Percentiles rank a stretch among this genome's conserved stretches.
Evolutionary conservation across 1,284 basidiomycete genomes (phyloP).

Genomic region (Sporisorium exsertum): DNA sequence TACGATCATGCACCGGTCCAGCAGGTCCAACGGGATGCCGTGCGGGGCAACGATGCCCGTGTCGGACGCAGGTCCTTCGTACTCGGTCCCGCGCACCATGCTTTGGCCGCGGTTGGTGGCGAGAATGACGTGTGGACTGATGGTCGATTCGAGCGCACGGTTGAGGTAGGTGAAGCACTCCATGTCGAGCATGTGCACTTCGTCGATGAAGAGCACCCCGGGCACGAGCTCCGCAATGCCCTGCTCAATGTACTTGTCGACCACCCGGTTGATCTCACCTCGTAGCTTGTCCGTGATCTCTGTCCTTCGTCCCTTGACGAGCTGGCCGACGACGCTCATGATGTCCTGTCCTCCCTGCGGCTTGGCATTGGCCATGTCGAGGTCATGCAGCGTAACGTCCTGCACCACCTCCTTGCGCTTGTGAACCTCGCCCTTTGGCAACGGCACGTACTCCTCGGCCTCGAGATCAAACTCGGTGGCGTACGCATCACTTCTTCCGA

Average conservation of each 20-base stretch:
- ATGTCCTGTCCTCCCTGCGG: conserved; percentile 96
- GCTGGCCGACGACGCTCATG: conserved; percentile 98
- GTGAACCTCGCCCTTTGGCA: conserved; percentile 98
- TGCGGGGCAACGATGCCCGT: conserved; percentile 88
- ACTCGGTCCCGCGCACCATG: conserved; percentile 86
- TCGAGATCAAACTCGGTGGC: conserved; percentile 98
- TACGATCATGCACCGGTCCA: conserved; percentile 97
- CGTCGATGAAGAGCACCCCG: conserved; percentile 97
- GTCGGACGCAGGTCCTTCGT: conserved; percentile 69
- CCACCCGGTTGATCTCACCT: conserved; percentile 97
- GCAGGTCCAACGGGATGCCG: conserved; percentile 90
- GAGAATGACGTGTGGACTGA: conserved; percentile 96
- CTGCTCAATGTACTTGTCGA: conserved; percentile 96
- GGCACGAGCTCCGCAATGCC: conserved; percentile 97
- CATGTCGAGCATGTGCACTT: conserved; percentile 99
- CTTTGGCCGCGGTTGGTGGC: conserved; percentile 95
- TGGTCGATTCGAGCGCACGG: conserved; percentile 90
- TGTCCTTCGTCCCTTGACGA: conserved; percentile 92
- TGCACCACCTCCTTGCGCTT: conserved; percentile 97
- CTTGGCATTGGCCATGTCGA: conserved; percentile 95
- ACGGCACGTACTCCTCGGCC: conserved; percentile 95
- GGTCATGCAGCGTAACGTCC: conserved; percentile 94
- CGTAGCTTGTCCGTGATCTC: conserved; percentile 97
- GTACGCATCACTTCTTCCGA: conserved; percentile 96
- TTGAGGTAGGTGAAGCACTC: conserved; percentile 99